Conservation (phyloP, 331 rosid genomes). For the Quercus phellos region DNA sequence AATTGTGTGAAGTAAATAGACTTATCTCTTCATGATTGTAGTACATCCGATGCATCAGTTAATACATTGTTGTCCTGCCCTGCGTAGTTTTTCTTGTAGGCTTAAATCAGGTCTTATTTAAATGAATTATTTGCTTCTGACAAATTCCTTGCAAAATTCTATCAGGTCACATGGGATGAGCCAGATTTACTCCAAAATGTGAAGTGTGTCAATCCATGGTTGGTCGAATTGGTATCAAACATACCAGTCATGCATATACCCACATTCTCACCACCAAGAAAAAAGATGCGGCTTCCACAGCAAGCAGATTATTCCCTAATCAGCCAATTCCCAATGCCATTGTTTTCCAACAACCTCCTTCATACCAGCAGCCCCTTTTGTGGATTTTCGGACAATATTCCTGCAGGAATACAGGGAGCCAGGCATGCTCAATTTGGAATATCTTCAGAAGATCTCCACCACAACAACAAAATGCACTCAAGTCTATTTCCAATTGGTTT, state of each 20-base stretch:
- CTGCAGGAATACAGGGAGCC: constrained; percentile 98
- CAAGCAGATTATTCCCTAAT: constrained; percentile 51
- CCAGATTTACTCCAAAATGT: constrained; percentile 93
- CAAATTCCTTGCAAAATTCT: constrained; percentile 13
- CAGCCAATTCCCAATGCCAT: constrained; percentile 59
- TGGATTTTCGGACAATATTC: constrained; percentile 39
- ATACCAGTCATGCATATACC: constrained; percentile 64
- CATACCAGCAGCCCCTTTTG: constrained; percentile 43
- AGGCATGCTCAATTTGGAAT: constrained; percentile 83
- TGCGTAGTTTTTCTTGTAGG: neutral
- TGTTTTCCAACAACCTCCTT: constrained; percentile 41
- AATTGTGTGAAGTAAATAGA: neutral
- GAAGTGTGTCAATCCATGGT: constrained; percentile 83
- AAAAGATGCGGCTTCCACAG: constrained; percentile 56
- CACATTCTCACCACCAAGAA: constrained; percentile 71
- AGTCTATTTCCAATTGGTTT: constrained; percentile 41
- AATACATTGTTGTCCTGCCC: neutral
- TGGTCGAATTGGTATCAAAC: constrained; percentile 73
- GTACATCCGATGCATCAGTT: neutral
- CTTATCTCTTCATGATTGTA: neutral
- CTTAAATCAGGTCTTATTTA: neutral
- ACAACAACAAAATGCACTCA: constrained; percentile 43
- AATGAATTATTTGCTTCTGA: constrained; percentile 12
- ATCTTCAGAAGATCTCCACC: constrained; percentile 58
- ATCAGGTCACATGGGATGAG: constrained; percentile 91